Conservation (phyloP, 305 asterid genomes). For the Fraxinus albicans region DNA sequence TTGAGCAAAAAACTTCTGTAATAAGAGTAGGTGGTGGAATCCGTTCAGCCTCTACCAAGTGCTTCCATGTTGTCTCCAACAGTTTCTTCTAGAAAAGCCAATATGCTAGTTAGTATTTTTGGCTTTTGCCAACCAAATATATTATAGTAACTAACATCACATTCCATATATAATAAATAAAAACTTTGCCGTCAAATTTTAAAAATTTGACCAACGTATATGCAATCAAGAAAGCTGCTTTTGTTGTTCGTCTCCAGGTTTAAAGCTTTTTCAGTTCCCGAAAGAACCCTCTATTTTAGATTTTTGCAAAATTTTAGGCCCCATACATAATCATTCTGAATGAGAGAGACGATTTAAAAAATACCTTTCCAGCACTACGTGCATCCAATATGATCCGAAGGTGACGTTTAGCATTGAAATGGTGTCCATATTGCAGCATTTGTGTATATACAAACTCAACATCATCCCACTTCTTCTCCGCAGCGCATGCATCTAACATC, state of each 20-base stretch:
- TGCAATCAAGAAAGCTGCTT: not conserved
- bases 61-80: conserved; percentile 74
- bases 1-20: conserved; percentile 56
- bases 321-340: not conserved
- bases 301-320: not conserved
- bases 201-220: not conserved
- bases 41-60: conserved; percentile 50
- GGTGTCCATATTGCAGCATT: conserved; percentile 76
- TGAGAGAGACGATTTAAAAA: not conserved
- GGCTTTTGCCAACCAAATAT: not conserved
- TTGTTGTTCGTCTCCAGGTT: not conserved
- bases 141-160: not conserved
- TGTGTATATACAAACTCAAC: conserved; percentile 58
- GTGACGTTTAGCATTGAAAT: conserved; percentile 81
- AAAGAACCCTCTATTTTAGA: not conserved
- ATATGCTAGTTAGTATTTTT: not conserved
- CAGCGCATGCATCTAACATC: conserved; percentile 72
- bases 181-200: not conserved
- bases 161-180: not conserved
- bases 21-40: conserved; percentile 58
- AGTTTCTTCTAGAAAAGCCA: conserved; percentile 42
- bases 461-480: conserved; percentile 78
- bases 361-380: conserved; percentile 78
- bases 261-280: not conserved
- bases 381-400: conserved; percentile 61